Evolutionary conservation across 2,329 filamentous ascomycete species (phyloP).

Genomic region (Xylariaceae sp.): DNA sequence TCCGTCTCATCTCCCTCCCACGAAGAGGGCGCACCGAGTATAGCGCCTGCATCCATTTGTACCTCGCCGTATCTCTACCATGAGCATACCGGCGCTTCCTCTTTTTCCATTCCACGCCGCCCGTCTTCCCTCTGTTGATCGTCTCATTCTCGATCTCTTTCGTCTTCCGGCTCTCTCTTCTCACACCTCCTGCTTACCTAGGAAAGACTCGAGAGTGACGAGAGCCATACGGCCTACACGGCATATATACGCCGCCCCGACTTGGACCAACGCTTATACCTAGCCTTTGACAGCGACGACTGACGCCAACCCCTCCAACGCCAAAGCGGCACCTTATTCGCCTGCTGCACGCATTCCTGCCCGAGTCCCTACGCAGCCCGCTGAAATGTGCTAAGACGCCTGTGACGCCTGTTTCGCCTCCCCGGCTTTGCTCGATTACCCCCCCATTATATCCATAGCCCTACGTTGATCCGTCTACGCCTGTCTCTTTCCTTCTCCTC

Average conservation of each 20-base stretch:
- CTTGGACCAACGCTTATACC: not conserved
- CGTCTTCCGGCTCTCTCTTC: not conserved
- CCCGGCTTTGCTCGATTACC: conserved; percentile 15
- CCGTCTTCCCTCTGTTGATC: not conserved
- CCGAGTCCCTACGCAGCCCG: conserved; percentile 18
- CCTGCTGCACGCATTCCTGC: conserved; percentile 17
- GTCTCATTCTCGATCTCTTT: not conserved
- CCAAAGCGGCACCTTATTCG: conserved; percentile 17
- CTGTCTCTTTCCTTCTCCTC: not conserved
- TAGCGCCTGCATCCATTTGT: not conserved
- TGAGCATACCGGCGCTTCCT: not conserved
- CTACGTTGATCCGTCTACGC: conserved; percentile 8
- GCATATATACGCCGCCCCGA: not conserved
- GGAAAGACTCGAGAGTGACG: not conserved
- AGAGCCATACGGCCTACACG: not conserved
- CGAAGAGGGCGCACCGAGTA: not conserved
- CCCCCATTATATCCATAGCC: conserved; percentile 6
- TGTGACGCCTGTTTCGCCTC: conserved; percentile 19
- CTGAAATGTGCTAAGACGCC: conserved; percentile 23
- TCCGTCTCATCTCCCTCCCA: not conserved
- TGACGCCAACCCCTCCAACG: conserved; percentile 13
- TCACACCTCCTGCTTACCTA: not conserved
- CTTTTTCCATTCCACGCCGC: not conserved
- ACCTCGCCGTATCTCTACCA: not conserved
- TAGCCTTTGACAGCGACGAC: not conserved